Base-by-base conservation (phyloP, 148 eudicot species). In the Chenopodium formosanum region DNA sequence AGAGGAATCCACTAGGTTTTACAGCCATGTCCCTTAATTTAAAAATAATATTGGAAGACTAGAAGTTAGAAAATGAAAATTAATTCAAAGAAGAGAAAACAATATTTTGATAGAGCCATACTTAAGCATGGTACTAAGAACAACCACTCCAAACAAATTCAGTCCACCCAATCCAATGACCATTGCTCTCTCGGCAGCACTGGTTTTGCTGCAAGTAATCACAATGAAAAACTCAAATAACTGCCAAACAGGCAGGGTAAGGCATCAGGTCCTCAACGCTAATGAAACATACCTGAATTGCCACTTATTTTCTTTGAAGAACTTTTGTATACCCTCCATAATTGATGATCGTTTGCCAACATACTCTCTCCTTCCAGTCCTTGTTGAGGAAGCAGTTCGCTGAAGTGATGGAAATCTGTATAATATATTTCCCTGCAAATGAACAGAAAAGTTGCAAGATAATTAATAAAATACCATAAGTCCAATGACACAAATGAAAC, bases 391-490 rank as follows among this genome's bases (percentile, higher is more conserved):
- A 56, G 98, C 99, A 65, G 99, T 96, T 78, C 97, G 94, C 84
- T 96, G 99, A 76, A 96, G 89, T 80, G 97, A 92, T 74, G 98
- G 97, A 84, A 96, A 96, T 75, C 89, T 89, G 78, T 96, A 96
- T 65, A 96, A 82, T 73, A 96, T 96, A 88, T 94, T 91, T 83
- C 99, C 99, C 99, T 96, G 89, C 82, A 86, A 40, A 73, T 29
- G 76, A 70, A 68, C 48, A 81, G 31, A 73, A 78, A 65, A 10
- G 19, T 73, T 52, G 7, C 29, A 62, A 73, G 69, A 40, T 47
- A 70, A 22, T 40, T 27, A 14, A 37, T 20, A 23, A 2, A 29
- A 73, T 67, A 46, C 5, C n/a, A n/a, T n/a, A 11, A 50, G 63
- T 22, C n/a, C 63, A 50, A 13, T 50, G n/a, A 74, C 3, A 50